Base-by-base conservation (phyloP, 257 asterid genomes). In the Fraxinus anomala region DNA sequence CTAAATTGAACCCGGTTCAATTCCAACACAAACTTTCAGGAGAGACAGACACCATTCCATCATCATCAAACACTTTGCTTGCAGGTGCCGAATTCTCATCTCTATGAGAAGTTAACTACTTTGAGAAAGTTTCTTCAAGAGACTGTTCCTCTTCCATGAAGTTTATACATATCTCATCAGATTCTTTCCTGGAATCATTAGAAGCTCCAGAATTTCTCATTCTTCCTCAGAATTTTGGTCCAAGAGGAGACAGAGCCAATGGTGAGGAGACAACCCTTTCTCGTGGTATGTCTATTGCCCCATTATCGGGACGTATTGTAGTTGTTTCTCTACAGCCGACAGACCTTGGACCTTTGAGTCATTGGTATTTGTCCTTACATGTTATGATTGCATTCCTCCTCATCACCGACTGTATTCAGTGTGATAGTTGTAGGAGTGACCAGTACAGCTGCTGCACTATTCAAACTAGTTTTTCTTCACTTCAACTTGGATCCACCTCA, bases 161-260 rank as follows among this genome's bases (percentile, higher is more conserved):
- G 66, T 87, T 90, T 82, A 90, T 81, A 83, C 77, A 82, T 23
- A 80, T 82, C 73, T 86, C 88, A 36, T 87, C 85, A 56, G 76
- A 72, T 78, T 88, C 96, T 76, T 83, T 76, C 75, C 76, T 79
- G 26, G 71, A 67, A 82, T 81, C 83, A 73, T 79, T 65, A 54
- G 73, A 81, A 68, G 44, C 77, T 79, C 68, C 84, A 31, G 76
- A 70, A 51, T 67, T 79, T 77, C 85, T 78, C 79, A 74, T 73
- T 80, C 89, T 84, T 76, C 88, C 84, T 76, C 81, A 84, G 76
- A 78, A 83, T 65, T 89, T 90, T 28, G 97, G 94, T 23, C 98
- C 98, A 42, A 93, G 98, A 78, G 98, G 98, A 81, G 98, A 93
- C 28, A 85, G 81, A 73, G 92, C 88, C 23, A 85, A 73, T 7